These are phyloP conservation scores for Suillus hirtellus DNA, from an alignment of 768 basidiomycete genomes.

Conservation along the genomic window DNA sequence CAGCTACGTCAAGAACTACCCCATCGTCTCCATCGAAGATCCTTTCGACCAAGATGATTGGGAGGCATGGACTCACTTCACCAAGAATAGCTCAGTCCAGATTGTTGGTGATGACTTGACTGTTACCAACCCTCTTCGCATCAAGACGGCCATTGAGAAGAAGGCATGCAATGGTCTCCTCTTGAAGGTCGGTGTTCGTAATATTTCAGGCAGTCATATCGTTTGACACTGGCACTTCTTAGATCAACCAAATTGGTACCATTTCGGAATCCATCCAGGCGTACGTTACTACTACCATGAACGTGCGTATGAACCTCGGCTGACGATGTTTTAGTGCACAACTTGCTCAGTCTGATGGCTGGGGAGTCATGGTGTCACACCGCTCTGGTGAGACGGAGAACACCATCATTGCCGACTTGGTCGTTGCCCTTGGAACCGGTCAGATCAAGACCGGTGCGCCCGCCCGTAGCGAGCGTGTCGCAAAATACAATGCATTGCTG, in stretches of 20 bases:
- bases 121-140: constrained; percentile 95
- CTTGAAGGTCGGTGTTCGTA: constrained; percentile 64
- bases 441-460: constrained; percentile 99
- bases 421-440: constrained; percentile 88
- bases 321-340: constrained; percentile 63
- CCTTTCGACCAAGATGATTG: constrained; percentile 99
- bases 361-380: constrained; percentile 99
- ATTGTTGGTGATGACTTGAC: constrained; percentile 97
- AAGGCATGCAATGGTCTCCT: constrained; percentile 99
- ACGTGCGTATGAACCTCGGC: constrained; percentile 9
- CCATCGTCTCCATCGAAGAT: constrained; percentile 94
- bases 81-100: constrained; percentile 74
- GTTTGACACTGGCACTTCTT: constrained; percentile 8
- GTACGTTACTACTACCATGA: constrained; percentile 47
- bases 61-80: constrained; percentile 97
- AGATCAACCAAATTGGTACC: constrained; percentile 99
- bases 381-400: constrained; percentile 98
- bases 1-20: constrained; percentile 86
- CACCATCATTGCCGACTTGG: constrained; percentile 93
- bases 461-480: constrained; percentile 93
- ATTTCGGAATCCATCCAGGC: constrained; percentile 99
- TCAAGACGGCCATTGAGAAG: constrained; percentile 99
- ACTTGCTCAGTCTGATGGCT: constrained; percentile 91
- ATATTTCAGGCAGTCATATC: background rate
- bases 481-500: constrained; percentile 89